These are phyloP conservation scores for Heliosperma pusillum DNA, from an alignment of 148 eudicot genomes.

Conservation along the genomic window DNA sequence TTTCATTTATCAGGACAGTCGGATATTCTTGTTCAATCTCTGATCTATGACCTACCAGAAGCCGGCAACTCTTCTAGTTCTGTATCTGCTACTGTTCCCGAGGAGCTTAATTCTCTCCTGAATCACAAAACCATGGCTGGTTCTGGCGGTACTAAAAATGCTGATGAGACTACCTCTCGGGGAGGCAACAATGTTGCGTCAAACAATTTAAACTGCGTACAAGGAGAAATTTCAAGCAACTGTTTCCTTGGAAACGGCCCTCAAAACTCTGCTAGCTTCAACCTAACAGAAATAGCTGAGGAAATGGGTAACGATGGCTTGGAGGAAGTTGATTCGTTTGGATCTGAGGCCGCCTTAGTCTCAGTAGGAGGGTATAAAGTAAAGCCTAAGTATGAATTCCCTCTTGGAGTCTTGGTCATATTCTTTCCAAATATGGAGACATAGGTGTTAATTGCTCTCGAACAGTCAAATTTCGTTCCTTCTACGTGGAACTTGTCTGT, in stretches of 20 bases:
- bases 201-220: not conserved
- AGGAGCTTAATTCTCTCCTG: not conserved
- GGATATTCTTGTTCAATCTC: too few species aligned
- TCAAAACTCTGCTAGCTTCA: not conserved
- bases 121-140: not conserved
- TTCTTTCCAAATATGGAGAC: slow-evolving; percentile 18
- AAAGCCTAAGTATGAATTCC: slow-evolving; percentile 11
- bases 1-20: too few species aligned
- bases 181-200: not conserved
- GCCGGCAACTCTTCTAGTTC: not conserved
- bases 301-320: not conserved
- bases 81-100: not conserved
- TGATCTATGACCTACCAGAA: too few species aligned
- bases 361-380: slow-evolving; percentile 3
- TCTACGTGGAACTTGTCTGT: slow-evolving; percentile 9
- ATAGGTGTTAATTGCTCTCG: slow-evolving; percentile 13
- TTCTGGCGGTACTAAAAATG: not conserved
- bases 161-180: not conserved
- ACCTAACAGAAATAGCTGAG: slow-evolving; percentile 14
- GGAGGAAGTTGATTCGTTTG: slow-evolving; percentile 16
- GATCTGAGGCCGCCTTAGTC: not conserved
- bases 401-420: not conserved
- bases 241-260: not conserved
- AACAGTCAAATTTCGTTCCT: not conserved
- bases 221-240: not conserved